phyloP scores from a whole-genome alignment of 768 basidiomycete genomes.

The Lactifluus subvellereus region DNA sequence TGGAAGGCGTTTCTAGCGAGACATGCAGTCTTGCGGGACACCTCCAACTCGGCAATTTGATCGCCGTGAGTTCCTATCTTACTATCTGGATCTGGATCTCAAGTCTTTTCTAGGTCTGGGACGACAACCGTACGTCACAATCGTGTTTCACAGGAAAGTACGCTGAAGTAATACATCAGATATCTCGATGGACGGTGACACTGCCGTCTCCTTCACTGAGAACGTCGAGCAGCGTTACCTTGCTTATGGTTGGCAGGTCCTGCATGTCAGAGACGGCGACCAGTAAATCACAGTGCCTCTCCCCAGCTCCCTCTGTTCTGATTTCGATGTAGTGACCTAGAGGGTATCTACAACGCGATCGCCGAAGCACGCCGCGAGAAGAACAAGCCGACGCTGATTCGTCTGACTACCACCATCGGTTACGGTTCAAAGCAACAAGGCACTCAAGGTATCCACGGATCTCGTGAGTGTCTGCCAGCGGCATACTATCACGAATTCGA shows the following conservation, averaged over 20 bases:
- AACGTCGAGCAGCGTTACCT: slow-evolving; percentile 84
- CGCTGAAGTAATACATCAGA: slow-evolving; percentile 40
- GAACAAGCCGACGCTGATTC: slow-evolving; percentile 82
- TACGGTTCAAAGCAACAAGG: slow-evolving; percentile 91
- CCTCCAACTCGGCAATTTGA: slow-evolving; percentile 86
- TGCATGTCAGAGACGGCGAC: slow-evolving; percentile 77
- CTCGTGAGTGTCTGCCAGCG: slow-evolving; percentile 54
- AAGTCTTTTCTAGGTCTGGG: slow-evolving; percentile 60
- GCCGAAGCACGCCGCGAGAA: slow-evolving; percentile 68
- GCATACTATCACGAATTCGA: slow-evolving; percentile 7
- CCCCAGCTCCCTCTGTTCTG: not conserved
- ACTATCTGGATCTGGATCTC: slow-evolving; percentile 15
- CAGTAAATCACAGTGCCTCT: slow-evolving; percentile 29
- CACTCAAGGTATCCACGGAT: slow-evolving; percentile 90
- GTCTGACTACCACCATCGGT: slow-evolving; percentile 85
- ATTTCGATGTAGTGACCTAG: slow-evolving; percentile 55
- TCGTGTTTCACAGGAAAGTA: slow-evolving; percentile 1
- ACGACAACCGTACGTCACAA: slow-evolving; percentile 78
- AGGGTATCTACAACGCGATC: slow-evolving; percentile 72
- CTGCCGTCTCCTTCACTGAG: slow-evolving; percentile 89
- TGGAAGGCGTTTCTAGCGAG: slow-evolving; percentile 95
- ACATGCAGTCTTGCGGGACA: slow-evolving; percentile 92
- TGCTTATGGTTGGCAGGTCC: slow-evolving; percentile 92
- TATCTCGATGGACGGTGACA: slow-evolving; percentile 96
- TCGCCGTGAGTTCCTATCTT: slow-evolving; percentile 56